Conservation (phyloP, 768 basidiomycete genomes). For the Gloeopeniophorella convolvens region DNA sequence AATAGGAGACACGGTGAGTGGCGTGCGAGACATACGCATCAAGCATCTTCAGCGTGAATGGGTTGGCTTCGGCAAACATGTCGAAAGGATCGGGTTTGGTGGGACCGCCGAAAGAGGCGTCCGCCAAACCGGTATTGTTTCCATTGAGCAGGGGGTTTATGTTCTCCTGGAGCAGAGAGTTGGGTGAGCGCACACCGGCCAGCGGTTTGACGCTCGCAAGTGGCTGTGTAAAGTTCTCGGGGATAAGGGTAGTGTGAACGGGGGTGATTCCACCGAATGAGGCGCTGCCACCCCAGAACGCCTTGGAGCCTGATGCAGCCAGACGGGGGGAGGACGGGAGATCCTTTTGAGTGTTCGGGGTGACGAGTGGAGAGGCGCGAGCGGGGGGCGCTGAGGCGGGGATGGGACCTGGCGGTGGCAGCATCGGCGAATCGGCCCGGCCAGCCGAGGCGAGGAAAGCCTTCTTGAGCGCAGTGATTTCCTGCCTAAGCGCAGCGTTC, state of each 20-base stretch:
- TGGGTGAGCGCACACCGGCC: slow-evolving; percentile 17
- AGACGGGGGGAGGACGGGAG: slow-evolving; percentile 57
- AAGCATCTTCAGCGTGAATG: slow-evolving; percentile 80
- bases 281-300: slow-evolving; percentile 79
- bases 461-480: slow-evolving; percentile 67
- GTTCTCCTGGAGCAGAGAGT: slow-evolving; percentile 54
- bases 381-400: slow-evolving; percentile 19
- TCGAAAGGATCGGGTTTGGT: slow-evolving; percentile 52
- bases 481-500: slow-evolving; percentile 75
- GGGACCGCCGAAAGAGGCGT: slow-evolving; percentile 24
- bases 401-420: slow-evolving; percentile 42
- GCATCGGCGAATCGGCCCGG: slow-evolving; percentile 32
- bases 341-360: slow-evolving; percentile 75
- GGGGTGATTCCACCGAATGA: slow-evolving; percentile 65
- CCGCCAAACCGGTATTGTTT: slow-evolving; percentile 28
- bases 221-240: slow-evolving; percentile 37
- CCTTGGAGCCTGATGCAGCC: slow-evolving; percentile 30
- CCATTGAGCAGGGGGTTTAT: slow-evolving; percentile 67
- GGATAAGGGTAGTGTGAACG: slow-evolving; percentile 79
- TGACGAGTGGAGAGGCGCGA: slow-evolving; percentile 34
- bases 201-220: slow-evolving; percentile 15
- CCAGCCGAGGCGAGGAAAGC: slow-evolving; percentile 65
- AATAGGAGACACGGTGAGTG: slow-evolving; percentile 7
- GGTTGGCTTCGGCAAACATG: slow-evolving; percentile 68
- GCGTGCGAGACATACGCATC: slow-evolving; percentile 56